These are phyloP conservation scores for Leersia perrieri DNA, from an alignment of 176 grass and related monocot species.

Conservation along the genomic window DNA sequence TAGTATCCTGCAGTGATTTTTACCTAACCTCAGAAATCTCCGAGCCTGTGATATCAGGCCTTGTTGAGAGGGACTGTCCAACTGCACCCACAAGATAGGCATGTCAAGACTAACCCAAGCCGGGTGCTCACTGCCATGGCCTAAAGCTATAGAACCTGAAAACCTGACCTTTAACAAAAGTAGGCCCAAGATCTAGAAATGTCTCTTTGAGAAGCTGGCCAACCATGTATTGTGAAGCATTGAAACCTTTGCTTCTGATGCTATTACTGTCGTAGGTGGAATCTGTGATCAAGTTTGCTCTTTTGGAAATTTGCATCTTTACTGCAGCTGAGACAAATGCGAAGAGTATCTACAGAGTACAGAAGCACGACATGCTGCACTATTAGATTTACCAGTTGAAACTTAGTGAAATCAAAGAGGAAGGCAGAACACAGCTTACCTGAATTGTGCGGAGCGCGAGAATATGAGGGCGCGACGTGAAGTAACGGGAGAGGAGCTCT, in stretches of 20 bases:
- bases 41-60: slow-evolving; percentile 87
- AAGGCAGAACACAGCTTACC: slow-evolving; percentile 32
- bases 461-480: slow-evolving; percentile 71
- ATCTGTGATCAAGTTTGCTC: slow-evolving; percentile 33
- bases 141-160: slow-evolving; percentile 17
- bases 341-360: slow-evolving; percentile 62
- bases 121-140: background rate
- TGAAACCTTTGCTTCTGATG: slow-evolving; percentile 22
- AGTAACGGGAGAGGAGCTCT: slow-evolving; percentile 62
- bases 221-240: slow-evolving; percentile 59
- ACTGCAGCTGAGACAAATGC: slow-evolving; percentile 53
- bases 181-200: slow-evolving; percentile 88
- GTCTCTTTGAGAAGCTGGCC: slow-evolving; percentile 80
- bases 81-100: slow-evolving; percentile 54
- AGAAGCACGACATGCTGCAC: background rate
- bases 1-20: slow-evolving; percentile 34
- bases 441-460: slow-evolving; percentile 64
- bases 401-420: slow-evolving; percentile 10
- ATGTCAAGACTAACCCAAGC: slow-evolving; percentile 32
- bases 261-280: slow-evolving; percentile 11
- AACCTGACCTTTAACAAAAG: slow-evolving; percentile 87
- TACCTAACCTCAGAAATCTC: slow-evolving; percentile 96
- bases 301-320: slow-evolving; percentile 72
- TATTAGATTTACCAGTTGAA: slow-evolving; percentile 24
- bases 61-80: slow-evolving; percentile 93